Evolutionary conservation across 73 alveolate genomes (phyloP), one percentile per base, ranked within the genome.

Genomic region (Paramecium sonneborni): DNA sequence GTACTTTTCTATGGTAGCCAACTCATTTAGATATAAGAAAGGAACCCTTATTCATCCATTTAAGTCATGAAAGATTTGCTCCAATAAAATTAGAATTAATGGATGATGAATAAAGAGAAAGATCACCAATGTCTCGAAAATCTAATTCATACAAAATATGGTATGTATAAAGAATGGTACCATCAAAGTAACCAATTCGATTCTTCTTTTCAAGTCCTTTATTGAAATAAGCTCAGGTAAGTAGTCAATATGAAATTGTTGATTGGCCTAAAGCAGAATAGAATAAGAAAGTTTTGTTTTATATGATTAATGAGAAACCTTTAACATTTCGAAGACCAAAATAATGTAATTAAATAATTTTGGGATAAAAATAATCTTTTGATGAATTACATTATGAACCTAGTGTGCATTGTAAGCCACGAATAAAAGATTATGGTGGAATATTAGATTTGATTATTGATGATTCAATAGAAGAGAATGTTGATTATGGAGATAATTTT

Each of bases 51-150:
- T 79, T 43, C 56, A 79, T 79, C 12, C 90, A 79, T 79, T 79
- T 79, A 12, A 79, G 90, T 46, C 90, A 79, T 79, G 90, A 79
- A 43, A 18, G 90, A 79, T 79, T 20, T 46, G 90, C 90, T 38
- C 90, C 90, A 0, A 34, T 79, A 3, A 79, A 79, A 44, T 11
- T 79, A 18, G 90, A 79, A 79, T 15, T 24, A 0, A 20, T 79
- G 55, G 90, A 79, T 79, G 90, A 79, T 43, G 72, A 39, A 38
- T 79, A 34, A 35, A 35, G 72, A 43, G 90, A 46, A 43, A 21
- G 76, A 79, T 79, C 90, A 14, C 90, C 90, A 23, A 43, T 79
- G 74, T 41, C 76, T 21, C 32, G 41, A 79, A 79, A 79, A 79
- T 32, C 44, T 43, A 39, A 79, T 79, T 23, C 44, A 14, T 44